Percentiles rank a stretch among this genome's conserved stretches.
phyloP scores from a whole-genome alignment of 176 grass and related monocot genomes.

The Oryza glaberrima region DNA sequence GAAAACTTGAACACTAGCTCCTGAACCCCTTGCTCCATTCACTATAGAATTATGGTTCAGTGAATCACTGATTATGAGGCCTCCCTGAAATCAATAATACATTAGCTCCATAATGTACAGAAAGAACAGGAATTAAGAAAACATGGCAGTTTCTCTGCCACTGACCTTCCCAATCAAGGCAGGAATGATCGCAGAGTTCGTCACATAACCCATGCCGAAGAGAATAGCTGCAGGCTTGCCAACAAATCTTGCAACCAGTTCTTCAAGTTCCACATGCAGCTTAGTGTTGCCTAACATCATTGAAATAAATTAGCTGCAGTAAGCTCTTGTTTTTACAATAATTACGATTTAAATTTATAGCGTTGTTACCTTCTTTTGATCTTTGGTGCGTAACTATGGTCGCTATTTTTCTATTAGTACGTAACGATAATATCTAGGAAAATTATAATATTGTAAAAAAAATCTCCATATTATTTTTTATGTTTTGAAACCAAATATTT shows the following conservation, averaged over 20 bases:
- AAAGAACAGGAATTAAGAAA: background rate
- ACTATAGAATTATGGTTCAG: constrained; percentile 98
- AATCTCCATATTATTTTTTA: no score
- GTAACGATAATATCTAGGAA: no score
- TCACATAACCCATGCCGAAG: constrained; percentile 96
- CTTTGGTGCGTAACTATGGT: no score
- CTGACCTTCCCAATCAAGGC: constrained; percentile 75
- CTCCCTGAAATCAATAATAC: constrained; percentile 59
- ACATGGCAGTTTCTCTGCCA: background rate
- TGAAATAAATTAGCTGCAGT: background rate
- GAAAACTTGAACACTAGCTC: constrained; percentile 80
- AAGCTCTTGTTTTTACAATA: background rate
- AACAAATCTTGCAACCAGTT: constrained; percentile 78
- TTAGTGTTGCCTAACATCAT: constrained; percentile 73
- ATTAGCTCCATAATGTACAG: constrained; percentile 24
- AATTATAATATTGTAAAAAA: no score
- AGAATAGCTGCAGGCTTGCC: constrained; percentile 83
- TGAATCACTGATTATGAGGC: constrained; percentile 89
- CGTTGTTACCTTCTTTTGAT: no score
- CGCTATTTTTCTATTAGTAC: no score
- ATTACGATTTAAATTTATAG: no score
- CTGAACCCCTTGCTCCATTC: constrained; percentile 87
- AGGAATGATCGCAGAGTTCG: constrained; percentile 89
- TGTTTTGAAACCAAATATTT: no score
- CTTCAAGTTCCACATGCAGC: constrained; percentile 79